Conservation (phyloP, 2,329 filamentous ascomycete genomes). For the Lachnellula willkommii region DNA sequence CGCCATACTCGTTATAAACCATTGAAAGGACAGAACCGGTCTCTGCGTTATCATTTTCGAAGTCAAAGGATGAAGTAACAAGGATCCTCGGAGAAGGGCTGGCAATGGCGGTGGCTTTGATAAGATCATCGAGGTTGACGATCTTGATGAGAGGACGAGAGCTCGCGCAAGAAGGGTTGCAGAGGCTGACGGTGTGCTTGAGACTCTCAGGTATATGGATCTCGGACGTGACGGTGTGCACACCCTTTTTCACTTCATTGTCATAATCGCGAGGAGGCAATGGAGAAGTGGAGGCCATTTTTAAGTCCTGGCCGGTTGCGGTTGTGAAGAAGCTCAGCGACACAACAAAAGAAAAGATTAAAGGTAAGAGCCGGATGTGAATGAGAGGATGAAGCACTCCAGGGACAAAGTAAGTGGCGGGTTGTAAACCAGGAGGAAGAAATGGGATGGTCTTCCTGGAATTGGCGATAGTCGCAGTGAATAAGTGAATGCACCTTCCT, state of each 20-base stretch:
- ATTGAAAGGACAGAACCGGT: constrained; percentile 9
- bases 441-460: too few species aligned
- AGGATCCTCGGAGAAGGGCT: not conserved
- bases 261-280: not conserved
- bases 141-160: constrained; percentile 9
- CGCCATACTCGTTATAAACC: constrained; percentile 30
- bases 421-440: too few species aligned
- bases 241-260: not conserved
- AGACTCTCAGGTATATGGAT: not conserved
- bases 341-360: not conserved
- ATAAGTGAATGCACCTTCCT: not conserved
- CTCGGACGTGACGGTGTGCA: not conserved
- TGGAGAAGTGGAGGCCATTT: constrained; percentile 1
- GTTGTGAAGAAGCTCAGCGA: constrained; percentile 10
- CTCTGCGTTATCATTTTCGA: not conserved
- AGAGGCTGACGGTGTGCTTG: not conserved
- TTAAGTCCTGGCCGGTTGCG: constrained; percentile 8
- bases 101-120: not conserved
- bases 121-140: constrained; percentile 5
- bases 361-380: not conserved
- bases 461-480: not conserved
- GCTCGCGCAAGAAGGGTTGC: not conserved
- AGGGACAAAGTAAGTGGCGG: too few species aligned
- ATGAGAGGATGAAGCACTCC: not conserved
- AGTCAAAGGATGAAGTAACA: not conserved